These are phyloP conservation scores for Tympanopsis confertula DNA, from an alignment of 2,329 filamentous ascomycete species.

Conservation along the genomic window DNA sequence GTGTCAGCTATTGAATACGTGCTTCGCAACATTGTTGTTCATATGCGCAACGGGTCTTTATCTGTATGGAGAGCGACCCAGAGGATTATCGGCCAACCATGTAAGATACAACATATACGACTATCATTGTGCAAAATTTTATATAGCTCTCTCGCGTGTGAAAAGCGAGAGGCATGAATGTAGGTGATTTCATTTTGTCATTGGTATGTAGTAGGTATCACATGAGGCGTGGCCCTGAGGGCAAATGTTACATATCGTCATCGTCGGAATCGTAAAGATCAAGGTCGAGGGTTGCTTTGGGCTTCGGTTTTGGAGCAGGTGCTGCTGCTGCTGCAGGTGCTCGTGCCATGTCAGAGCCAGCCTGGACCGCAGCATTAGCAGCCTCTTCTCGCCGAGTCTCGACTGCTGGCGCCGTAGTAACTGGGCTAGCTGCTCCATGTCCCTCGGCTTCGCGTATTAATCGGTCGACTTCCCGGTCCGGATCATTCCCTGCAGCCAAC, in stretches of 20 bases:
- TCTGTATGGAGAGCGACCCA: too few species aligned
- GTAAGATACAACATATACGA: too few species aligned
- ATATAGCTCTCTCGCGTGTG: too few species aligned
- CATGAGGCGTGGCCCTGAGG: too few species aligned
- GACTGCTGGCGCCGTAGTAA: neutral
- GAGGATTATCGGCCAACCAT: too few species aligned
- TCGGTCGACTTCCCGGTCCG: neutral
- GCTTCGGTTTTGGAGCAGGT: neutral
- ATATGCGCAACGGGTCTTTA: too few species aligned
- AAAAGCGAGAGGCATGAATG: too few species aligned
- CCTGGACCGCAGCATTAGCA: neutral
- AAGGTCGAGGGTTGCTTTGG: neutral
- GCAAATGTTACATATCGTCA: constrained; percentile 21
- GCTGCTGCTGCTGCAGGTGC: neutral
- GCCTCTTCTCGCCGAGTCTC: neutral
- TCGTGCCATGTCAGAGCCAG: neutral
- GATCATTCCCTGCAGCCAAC: constrained; percentile 11
- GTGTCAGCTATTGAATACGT: too few species aligned
- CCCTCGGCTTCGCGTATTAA: constrained; percentile 1
- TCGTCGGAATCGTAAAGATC: constrained; percentile 5
- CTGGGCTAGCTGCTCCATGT: neutral
- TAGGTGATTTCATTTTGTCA: too few species aligned
- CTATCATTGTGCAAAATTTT: too few species aligned
- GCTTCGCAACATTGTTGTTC: too few species aligned
- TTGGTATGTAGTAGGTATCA: too few species aligned